Conservation (phyloP, 495 filamentous ascomycete species). For the Tuber melanosporum region DNA sequence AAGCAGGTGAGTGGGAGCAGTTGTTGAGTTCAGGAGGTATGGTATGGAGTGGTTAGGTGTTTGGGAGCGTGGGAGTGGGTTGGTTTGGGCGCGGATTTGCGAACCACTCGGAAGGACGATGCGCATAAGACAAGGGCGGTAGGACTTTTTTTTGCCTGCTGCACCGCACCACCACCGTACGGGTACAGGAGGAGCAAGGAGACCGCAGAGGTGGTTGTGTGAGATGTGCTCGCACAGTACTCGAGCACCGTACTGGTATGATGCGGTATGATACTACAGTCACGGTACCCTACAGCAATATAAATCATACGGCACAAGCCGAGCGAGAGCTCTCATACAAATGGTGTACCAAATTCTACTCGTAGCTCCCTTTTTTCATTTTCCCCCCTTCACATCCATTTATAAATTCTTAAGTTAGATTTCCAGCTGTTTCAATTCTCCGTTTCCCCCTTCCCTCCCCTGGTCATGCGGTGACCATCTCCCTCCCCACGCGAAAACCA, state of each 20-base stretch:
- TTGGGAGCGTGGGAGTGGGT: not conserved
- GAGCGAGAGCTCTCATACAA: not conserved
- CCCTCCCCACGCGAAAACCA: not conserved
- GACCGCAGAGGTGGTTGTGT: not conserved
- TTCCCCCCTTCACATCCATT: not conserved
- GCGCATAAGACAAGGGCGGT: not conserved
- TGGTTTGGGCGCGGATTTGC: not conserved
- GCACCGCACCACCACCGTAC: not conserved
- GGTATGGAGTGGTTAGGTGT: not conserved
- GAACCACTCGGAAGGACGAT: slow-evolving; percentile 4
- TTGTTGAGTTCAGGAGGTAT: not conserved
- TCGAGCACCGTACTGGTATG: not conserved
- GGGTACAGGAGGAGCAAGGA: not conserved
- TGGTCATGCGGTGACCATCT: not conserved
- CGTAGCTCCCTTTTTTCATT: not conserved
- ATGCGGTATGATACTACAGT: not conserved
- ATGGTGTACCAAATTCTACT: not conserved
- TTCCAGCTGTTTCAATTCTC: not conserved
- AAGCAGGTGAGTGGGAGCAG: not conserved
- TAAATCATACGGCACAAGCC: not conserved
- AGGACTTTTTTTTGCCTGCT: not conserved
- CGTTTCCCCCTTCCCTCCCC: not conserved
- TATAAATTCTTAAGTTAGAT: not conserved
- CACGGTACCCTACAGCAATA: not conserved
- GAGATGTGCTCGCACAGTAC: not conserved